Conservation (phyloP, 768 basidiomycete genomes). For the Mycena rebaudengoi region DNA sequence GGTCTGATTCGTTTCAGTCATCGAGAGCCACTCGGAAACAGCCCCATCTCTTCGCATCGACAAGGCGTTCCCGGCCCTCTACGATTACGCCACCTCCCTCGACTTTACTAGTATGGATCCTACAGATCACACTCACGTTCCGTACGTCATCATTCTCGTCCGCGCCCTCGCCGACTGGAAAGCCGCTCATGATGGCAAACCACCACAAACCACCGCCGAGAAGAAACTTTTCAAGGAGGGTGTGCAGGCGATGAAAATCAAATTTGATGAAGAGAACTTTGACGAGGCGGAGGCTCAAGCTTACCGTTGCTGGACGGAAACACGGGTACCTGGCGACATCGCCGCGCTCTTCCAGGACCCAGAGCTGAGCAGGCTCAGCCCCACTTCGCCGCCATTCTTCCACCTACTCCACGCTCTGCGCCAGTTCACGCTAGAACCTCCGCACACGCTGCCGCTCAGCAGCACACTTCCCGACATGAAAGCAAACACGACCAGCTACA, state of each 20-base stretch:
- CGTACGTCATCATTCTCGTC: slow-evolving; percentile 90
- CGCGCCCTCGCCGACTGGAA: slow-evolving; percentile 88
- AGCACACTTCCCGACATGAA: slow-evolving; percentile 96
- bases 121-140: slow-evolving; percentile 90
- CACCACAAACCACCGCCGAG: slow-evolving; percentile 68
- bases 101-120: slow-evolving; percentile 85
- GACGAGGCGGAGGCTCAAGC: slow-evolving; percentile 93
- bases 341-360: slow-evolving; percentile 69
- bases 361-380: slow-evolving; percentile 49
- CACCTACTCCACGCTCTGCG: slow-evolving; percentile 78
- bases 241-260: slow-evolving; percentile 71
- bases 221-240: slow-evolving; percentile 79
- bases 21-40: slow-evolving; percentile 87
- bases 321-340: slow-evolving; percentile 73
- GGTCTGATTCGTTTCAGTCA: slow-evolving; percentile 62
- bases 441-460: slow-evolving; percentile 80
- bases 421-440: slow-evolving; percentile 64
- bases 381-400: slow-evolving; percentile 75
- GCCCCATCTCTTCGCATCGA: slow-evolving; percentile 84
- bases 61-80: slow-evolving; percentile 85
- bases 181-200: slow-evolving; percentile 70
- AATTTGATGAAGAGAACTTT: slow-evolving; percentile 95
- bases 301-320: slow-evolving; percentile 77
- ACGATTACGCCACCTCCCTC: slow-evolving; percentile 73
- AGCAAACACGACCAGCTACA: slow-evolving; percentile 84